Evolutionary conservation across 306 rosid species (phyloP).

Genomic region (Boehmeria nivea): DNA sequence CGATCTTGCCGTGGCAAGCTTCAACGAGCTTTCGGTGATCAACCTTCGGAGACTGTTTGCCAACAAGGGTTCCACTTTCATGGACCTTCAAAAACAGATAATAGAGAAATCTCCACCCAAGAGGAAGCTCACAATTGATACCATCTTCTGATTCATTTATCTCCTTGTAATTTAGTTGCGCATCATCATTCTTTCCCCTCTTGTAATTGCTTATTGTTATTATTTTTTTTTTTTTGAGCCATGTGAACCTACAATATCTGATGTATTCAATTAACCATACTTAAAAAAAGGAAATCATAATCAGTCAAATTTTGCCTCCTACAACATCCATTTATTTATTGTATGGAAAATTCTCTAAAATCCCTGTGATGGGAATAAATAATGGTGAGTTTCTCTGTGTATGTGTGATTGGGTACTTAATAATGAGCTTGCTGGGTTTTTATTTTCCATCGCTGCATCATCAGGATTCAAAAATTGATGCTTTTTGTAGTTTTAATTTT

Average conservation of each 20-base stretch:
- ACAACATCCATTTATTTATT: too few relatives aligned
- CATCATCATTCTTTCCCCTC: slow-evolving; percentile 8
- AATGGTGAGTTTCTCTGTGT: too few relatives aligned
- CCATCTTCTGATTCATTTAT: slow-evolving; percentile 54
- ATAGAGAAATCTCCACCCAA: slow-evolving; percentile 71
- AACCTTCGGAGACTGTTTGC: slow-evolving; percentile 92
- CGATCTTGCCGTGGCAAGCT: slow-evolving; percentile 94
- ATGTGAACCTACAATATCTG: background rate
- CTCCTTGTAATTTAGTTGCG: slow-evolving; percentile 40
- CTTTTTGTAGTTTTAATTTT: too few relatives aligned
- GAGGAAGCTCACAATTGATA: slow-evolving; percentile 75
- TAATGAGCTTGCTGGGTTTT: too few relatives aligned
- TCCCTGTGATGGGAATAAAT: too few relatives aligned
- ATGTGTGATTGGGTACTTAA: too few relatives aligned
- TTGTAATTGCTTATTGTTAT: background rate
- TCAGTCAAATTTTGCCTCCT: too few relatives aligned
- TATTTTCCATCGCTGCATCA: too few relatives aligned
- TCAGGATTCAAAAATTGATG: too few relatives aligned
- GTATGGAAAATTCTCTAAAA: too few relatives aligned
- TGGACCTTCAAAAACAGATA: slow-evolving; percentile 82
- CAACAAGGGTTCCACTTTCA: slow-evolving; percentile 78
- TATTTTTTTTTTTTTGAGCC: slow-evolving; percentile 1
- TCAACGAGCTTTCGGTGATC: slow-evolving; percentile 87
- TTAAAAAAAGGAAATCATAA: too few relatives aligned
- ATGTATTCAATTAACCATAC: slow-evolving; percentile 1